phyloP scores from a whole-genome alignment of 768 basidiomycete genomes.

The Clathrus columnatus region DNA sequence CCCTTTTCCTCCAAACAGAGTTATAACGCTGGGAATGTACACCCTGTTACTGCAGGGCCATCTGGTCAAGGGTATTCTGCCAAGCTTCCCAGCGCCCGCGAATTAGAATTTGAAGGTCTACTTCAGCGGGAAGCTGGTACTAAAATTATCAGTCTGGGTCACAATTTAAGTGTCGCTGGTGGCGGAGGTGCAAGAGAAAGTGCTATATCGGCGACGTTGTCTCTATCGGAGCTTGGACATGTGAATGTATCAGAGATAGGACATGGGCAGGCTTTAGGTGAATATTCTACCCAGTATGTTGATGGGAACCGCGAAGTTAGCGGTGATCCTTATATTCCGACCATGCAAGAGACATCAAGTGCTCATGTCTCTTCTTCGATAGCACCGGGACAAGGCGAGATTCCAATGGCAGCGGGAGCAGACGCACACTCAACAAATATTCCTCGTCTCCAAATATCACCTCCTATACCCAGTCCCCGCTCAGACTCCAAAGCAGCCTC shows the following conservation, averaged over 20 bases:
- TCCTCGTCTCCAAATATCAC: not conserved
- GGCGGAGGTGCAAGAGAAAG: not conserved
- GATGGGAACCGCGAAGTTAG: not conserved
- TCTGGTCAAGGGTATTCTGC: constrained; percentile 49
- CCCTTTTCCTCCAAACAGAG: constrained; percentile 36
- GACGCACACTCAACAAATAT: not conserved
- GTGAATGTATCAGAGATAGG: not conserved
- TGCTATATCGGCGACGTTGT: constrained; percentile 1
- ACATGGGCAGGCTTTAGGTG: not conserved
- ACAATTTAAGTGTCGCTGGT: constrained; percentile 4
- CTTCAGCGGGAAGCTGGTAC: constrained; percentile 41
- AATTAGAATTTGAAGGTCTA: constrained; percentile 74
- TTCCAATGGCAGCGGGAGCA: not conserved
- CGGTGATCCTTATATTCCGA: not conserved
- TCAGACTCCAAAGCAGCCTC: not conserved
- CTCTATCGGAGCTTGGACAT: not conserved
- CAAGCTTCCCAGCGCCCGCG: constrained; percentile 40
- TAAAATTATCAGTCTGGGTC: constrained; percentile 29
- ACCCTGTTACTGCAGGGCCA: constrained; percentile 74
- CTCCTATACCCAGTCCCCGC: not conserved
- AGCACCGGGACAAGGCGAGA: no score
- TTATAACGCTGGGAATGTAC: constrained; percentile 81
- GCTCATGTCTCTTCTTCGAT: not conserved
- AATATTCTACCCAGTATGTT: not conserved
- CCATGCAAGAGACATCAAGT: not conserved